Percentiles rank a stretch among this genome's conserved stretches.
These are phyloP conservation scores for Trichoderma asperellum DNA, from an alignment of 2,329 filamentous ascomycete species.

Conservation along the genomic window DNA sequence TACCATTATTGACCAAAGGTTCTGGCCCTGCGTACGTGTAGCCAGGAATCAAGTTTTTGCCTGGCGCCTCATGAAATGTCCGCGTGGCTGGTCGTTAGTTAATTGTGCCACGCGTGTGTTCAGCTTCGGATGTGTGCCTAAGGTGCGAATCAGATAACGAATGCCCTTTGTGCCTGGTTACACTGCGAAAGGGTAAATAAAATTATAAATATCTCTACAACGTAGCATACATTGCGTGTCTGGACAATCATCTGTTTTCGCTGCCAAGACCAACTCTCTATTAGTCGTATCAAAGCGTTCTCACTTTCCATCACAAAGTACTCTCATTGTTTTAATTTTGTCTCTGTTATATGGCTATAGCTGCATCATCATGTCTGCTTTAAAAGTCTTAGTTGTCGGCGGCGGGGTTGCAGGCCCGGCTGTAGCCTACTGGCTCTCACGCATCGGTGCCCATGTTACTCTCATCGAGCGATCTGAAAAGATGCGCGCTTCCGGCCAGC, in stretches of 20 bases:
- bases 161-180: neutral
- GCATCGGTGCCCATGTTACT: constrained; percentile 9
- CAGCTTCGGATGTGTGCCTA: neutral
- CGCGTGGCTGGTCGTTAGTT: neutral
- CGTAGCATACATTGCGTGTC: neutral
- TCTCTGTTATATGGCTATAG: neutral
- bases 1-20: neutral
- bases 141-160: neutral
- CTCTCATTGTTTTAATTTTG: neutral
- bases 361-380: neutral
- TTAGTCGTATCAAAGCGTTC: neutral
- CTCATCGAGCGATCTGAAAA: constrained; percentile 6
- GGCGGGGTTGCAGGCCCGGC: constrained; percentile 14
- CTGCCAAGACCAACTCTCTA: neutral
- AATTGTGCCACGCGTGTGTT: neutral
- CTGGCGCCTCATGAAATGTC: constrained; percentile 3
- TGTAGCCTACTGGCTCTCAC: constrained; percentile 9
- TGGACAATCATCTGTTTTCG: neutral
- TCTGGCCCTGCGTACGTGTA: neutral
- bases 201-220: neutral
- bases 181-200: neutral
- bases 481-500: constrained; percentile 2
- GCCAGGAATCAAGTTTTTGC: neutral
- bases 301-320: too few relatives aligned
- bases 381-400: constrained; percentile 2